Base-by-base conservation (phyloP, 805 yeast species). In the Lipomyces japonicus region DNA sequence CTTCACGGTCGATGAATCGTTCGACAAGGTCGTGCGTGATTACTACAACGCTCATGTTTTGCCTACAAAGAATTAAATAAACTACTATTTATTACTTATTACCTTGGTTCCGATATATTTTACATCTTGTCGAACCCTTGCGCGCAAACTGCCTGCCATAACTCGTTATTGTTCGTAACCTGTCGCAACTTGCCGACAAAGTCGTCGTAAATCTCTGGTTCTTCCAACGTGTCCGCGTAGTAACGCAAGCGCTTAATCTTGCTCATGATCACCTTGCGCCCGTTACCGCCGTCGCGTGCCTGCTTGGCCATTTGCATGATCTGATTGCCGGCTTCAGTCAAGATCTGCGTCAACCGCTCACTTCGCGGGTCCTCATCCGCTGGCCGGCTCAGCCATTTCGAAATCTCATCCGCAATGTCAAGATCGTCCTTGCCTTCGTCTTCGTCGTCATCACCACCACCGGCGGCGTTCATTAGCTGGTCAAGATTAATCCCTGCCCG, bases 21-120 rank as follows among this genome's bases (percentile, higher is more conserved):
- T 50, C 22, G 55, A 38, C 30, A 34, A 50, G 12, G 43, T 43
- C 2, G 55, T 51, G 16, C 19, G 35, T 24, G 55, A 51, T 14
- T 49, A 42, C 30, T n/a, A n/a, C n/a, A n/a, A n/a, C n/a, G n/a
- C n/a, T n/a, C n/a, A n/a, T n/a, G n/a, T n/a, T n/a, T n/a, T n/a
- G n/a, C n/a, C n/a, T n/a, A n/a, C n/a, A n/a, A 43, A 43, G 52
- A n/a, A 23, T 39, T 31, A 32, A n/a, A 18, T 40, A 24, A 18
- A 23, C 16, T 38, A 5, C 9, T 22, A 14, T 7, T 24, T 19
- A 10, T 10, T 36, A n/a, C 9, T 36, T 12, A 18, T 36, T 10
- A 10, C 25, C 39, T 36, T 14, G 32, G 14, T 28, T 14, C 10
- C 32, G 32, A 28, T 10, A 10, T 10, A 14, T 28, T 28, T 28